Evolutionary conservation across 1,139 yeast genomes (phyloP).

Genomic region (Pichia inconspicua): DNA sequence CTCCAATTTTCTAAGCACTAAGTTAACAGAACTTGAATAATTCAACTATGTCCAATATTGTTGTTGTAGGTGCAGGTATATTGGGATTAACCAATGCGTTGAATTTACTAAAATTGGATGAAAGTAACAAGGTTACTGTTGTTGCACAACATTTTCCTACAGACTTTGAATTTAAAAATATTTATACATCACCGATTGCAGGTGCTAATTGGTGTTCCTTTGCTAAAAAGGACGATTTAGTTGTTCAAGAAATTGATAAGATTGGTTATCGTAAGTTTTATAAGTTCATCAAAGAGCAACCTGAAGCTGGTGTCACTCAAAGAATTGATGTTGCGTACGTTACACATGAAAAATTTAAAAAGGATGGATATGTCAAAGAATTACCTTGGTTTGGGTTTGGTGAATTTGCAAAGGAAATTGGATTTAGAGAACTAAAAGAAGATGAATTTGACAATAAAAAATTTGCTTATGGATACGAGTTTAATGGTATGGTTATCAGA

Average conservation of each 20-base stretch:
- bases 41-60: slow-evolving; percentile 15
- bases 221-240: slow-evolving; percentile 31
- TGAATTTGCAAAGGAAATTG: slow-evolving; percentile 25
- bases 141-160: slow-evolving; percentile 54
- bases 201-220: slow-evolving; percentile 67
- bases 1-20: too few species aligned
- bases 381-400: slow-evolving; percentile 41
- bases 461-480: slow-evolving; percentile 34
- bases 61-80: slow-evolving; percentile 39
- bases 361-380: slow-evolving; percentile 10
- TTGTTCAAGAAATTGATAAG: slow-evolving; percentile 34
- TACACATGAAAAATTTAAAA: slow-evolving; percentile 25
- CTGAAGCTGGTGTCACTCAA: slow-evolving; percentile 41
- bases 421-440: slow-evolving; percentile 27
- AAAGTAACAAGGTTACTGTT: slow-evolving; percentile 34
- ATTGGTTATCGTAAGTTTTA: slow-evolving; percentile 36
- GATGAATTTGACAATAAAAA: slow-evolving; percentile 28
- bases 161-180: slow-evolving; percentile 33
- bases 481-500: slow-evolving; percentile 42
- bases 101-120: slow-evolving; percentile 37
- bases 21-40: too few species aligned
- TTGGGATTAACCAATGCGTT: slow-evolving; percentile 59
- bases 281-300: slow-evolving; percentile 35
- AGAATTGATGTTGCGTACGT: slow-evolving; percentile 28
- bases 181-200: slow-evolving; percentile 68